Evolutionary conservation across 768 basidiomycete species (phyloP).

Genomic region (Xerocomellus chrysenteron): DNA sequence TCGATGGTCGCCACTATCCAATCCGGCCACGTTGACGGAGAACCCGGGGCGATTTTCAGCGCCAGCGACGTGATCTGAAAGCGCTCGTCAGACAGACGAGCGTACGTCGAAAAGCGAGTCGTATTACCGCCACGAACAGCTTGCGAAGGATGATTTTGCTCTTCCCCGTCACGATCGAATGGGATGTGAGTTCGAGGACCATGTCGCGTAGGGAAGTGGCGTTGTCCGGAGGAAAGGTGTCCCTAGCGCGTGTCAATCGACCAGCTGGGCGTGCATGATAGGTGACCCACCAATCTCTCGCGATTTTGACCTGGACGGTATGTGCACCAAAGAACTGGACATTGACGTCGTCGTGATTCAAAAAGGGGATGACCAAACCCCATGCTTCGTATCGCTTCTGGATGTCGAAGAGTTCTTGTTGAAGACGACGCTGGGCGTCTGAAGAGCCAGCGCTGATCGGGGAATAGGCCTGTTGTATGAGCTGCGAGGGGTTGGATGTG

Average conservation of each 20-base stretch:
- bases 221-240: conserved; percentile 65
- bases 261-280: background rate
- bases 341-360: conserved; percentile 70
- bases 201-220: conserved; percentile 59
- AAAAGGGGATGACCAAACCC: conserved; percentile 78
- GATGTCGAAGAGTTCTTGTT: conserved; percentile 73
- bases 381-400: conserved; percentile 79
- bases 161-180: conserved; percentile 56
- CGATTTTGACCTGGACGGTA: conserved; percentile 91
- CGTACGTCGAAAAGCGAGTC: background rate
- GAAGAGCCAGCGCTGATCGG: conserved; percentile 50
- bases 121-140: conserved; percentile 75
- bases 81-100: conserved; percentile 5
- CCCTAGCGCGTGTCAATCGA: conserved; percentile 47
- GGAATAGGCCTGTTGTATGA: conserved; percentile 68
- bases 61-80: conserved; percentile 66
- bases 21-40: conserved; percentile 64
- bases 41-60: conserved; percentile 61
- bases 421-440: conserved; percentile 60
- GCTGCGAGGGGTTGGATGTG: conserved; percentile 36
- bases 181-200: conserved; percentile 67
- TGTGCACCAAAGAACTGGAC: conserved; percentile 96
- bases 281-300: conserved; percentile 76
- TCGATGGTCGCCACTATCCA: conserved; percentile 72
- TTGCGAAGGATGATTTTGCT: conserved; percentile 80